Percentiles rank a stretch among this genome's conserved stretches.
Conservation (phyloP, 768 basidiomycete species). For the Hygrocybe coccinea region DNA sequence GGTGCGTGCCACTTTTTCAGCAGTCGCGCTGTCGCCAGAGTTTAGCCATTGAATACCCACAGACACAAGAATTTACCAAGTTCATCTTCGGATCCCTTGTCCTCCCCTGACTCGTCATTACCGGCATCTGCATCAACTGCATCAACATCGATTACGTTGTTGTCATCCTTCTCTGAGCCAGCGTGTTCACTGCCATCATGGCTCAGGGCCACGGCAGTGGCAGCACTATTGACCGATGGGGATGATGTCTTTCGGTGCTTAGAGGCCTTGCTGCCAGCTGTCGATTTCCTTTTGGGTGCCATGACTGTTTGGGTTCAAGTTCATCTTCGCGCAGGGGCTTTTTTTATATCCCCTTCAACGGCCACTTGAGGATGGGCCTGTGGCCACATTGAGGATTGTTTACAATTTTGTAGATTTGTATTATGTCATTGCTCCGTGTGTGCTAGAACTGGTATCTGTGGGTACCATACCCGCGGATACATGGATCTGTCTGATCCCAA, state of each 20-base stretch:
- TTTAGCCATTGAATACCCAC: background rate
- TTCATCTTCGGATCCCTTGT: background rate
- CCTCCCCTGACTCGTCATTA: background rate
- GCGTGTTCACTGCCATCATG: background rate
- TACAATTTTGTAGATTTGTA: background rate
- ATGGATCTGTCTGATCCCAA: background rate
- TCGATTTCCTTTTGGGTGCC: background rate
- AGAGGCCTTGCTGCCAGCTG: background rate
- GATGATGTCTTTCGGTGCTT: background rate
- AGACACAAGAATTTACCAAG: background rate
- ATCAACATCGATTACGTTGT: background rate
- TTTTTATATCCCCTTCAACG: background rate
- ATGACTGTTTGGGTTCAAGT: background rate
- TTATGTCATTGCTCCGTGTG: background rate
- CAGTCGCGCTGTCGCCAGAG: background rate
- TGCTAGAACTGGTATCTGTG: background rate
- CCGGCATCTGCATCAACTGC: background rate
- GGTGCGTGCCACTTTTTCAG: conserved; percentile 12
- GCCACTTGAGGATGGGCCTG: background rate
- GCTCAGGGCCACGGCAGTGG: background rate
- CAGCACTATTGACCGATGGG: background rate
- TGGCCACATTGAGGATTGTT: background rate
- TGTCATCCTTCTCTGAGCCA: background rate
- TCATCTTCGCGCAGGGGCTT: background rate
- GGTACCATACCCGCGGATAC: background rate